These are phyloP conservation scores for Tetrapisispora namnaoensis DNA, from an alignment of 805 yeast genomes.

Conservation along the genomic window DNA sequence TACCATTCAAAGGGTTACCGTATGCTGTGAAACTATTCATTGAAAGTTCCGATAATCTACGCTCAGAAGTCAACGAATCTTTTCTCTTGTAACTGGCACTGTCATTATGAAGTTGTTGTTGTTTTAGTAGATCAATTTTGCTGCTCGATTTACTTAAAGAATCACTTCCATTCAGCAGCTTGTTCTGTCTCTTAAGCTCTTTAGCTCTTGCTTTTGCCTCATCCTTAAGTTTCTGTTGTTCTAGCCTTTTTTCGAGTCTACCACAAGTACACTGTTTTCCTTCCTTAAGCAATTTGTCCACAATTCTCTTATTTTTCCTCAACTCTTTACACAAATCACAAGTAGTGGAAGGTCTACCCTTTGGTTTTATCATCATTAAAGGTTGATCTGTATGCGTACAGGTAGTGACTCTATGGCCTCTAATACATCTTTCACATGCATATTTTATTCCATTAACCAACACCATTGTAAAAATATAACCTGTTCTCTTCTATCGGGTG, in stretches of 20 bases:
- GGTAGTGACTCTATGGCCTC: constrained; percentile 91
- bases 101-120: neutral
- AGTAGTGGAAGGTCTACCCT: constrained; percentile 91
- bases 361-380: constrained; percentile 82
- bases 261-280: constrained; percentile 59
- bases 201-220: constrained; percentile 24
- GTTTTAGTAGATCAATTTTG: neutral
- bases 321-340: constrained; percentile 78
- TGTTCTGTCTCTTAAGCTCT: constrained; percentile 17
- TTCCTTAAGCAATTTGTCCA: neutral
- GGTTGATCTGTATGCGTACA: constrained; percentile 89
- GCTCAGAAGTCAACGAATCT: neutral
- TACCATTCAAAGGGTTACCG: neutral
- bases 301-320: constrained; percentile 46
- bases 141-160: neutral
- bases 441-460: constrained; percentile 83
- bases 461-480: constrained; percentile 47
- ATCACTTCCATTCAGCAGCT: neutral
- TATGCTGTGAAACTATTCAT: neutral
- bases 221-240: constrained; percentile 26
- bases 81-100: neutral
- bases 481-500: too few species aligned
- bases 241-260: constrained; percentile 36
- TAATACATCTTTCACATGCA: constrained; percentile 90
- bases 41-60: constrained; percentile 1